A percentile compares a stretch with the other conserved stretches of the same genome.
phyloP scores from a whole-genome alignment of 805 yeast species.

The Lachancea mirantina region DNA sequence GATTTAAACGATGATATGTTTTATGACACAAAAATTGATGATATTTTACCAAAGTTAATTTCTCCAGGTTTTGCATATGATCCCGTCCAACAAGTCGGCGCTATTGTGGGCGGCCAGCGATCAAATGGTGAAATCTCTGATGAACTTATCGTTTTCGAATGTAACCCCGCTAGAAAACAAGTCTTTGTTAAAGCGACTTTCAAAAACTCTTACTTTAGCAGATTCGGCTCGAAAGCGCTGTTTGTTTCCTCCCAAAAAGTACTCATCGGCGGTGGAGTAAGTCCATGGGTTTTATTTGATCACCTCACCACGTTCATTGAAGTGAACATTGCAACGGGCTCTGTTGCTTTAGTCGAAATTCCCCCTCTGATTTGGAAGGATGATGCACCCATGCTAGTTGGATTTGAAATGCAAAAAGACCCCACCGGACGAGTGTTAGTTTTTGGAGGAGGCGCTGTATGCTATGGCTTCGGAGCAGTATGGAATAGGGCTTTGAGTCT shows the following conservation, averaged over 20 bases:
- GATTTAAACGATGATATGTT: constrained; percentile 15
- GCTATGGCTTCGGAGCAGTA: constrained; percentile 69
- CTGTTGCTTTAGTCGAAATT: constrained; percentile 25
- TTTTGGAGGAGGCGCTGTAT: constrained; percentile 72
- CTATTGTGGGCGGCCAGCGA: constrained; percentile 20
- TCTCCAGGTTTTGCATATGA: constrained; percentile 20
- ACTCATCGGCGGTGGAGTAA: constrained; percentile 53
- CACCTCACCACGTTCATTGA: constrained; percentile 34
- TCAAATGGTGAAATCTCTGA: constrained; percentile 29
- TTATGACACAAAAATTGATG: constrained; percentile 37
- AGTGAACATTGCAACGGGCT: constrained; percentile 20
- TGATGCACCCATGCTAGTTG: constrained; percentile 43
- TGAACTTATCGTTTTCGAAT: constrained; percentile 23
- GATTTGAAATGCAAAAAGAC: constrained; percentile 38
- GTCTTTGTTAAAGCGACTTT: constrained; percentile 18
- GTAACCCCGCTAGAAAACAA: constrained; percentile 11
- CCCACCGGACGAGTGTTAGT: constrained; percentile 16
- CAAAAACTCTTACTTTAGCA: constrained; percentile 31
- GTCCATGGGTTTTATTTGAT: constrained; percentile 32
- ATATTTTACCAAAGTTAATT: constrained; percentile 22
- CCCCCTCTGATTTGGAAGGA: constrained; percentile 34
- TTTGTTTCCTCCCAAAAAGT: constrained; percentile 31
- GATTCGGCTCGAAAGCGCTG: constrained; percentile 44
- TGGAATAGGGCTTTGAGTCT: constrained; percentile 30
- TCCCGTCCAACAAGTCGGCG: constrained; percentile 11